Percentiles rank a stretch among this genome's conserved stretches.
Evolutionary conservation across 805 yeast species (phyloP).

Genomic region (Nakazawaea wyomingensis): DNA sequence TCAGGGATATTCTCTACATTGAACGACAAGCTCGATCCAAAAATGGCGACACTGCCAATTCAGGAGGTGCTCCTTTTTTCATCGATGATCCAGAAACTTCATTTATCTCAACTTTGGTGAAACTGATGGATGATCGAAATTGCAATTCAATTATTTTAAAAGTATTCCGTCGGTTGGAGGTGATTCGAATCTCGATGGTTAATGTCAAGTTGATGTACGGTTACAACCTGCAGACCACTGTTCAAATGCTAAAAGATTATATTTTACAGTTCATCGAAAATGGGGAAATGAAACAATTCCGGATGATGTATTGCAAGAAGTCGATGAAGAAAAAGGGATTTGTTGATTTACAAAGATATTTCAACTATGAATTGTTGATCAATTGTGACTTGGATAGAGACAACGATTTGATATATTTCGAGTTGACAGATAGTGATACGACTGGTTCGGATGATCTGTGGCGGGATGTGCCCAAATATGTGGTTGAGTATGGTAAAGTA

Average conservation of each 20-base stretch:
- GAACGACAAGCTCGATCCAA: neutral
- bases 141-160: neutral
- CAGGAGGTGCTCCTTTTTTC: neutral
- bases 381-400: slow-evolving; percentile 1
- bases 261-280: neutral
- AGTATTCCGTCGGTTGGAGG: neutral
- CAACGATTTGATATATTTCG: slow-evolving; percentile 2
- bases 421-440: neutral
- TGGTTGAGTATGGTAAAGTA: slow-evolving; percentile 6
- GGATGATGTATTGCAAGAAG: slow-evolving; percentile 5
- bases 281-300: neutral
- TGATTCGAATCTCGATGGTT: neutral
- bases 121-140: neutral
- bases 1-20: neutral
- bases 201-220: neutral
- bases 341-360: slow-evolving; percentile 8
- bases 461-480: neutral
- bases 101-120: neutral
- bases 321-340: neutral
- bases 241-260: slow-evolving; percentile 1
- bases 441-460: neutral
- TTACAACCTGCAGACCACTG: neutral
- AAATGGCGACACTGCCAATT: neutral
- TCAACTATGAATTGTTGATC: slow-evolving; percentile 2
- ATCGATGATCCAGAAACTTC: neutral